Conservation (phyloP, 495 filamentous ascomycete species). For the Hypomontagnella monticulosa region DNA sequence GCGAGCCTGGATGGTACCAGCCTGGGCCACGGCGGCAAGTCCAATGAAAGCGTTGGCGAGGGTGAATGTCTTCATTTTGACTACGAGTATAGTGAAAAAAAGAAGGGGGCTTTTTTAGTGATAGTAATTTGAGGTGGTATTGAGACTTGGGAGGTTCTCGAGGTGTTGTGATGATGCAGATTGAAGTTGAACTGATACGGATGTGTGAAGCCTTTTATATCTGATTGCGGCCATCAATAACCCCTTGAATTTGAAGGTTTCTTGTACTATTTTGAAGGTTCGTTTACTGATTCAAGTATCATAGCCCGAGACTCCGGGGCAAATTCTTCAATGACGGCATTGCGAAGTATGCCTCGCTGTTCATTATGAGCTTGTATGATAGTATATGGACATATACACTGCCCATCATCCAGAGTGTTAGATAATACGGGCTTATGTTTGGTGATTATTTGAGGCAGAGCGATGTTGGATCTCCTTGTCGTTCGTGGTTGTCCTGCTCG, state of each 20-base stretch:
- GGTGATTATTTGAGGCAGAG: too few relatives aligned
- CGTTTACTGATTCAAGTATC: constrained; percentile 6
- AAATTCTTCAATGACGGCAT: background rate
- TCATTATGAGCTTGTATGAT: too few relatives aligned
- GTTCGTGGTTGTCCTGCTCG: too few relatives aligned
- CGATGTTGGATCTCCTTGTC: too few relatives aligned
- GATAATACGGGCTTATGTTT: too few relatives aligned
- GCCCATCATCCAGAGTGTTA: too few relatives aligned
- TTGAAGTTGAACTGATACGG: background rate
- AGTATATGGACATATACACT: too few relatives aligned
- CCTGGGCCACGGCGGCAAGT: background rate
- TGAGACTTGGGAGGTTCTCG: background rate
- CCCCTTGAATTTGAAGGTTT: background rate
- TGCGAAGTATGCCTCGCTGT: background rate
- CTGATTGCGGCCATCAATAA: background rate
- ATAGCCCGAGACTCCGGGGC: background rate
- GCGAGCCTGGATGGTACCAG: constrained; percentile 11
- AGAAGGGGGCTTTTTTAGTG: background rate
- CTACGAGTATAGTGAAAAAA: background rate
- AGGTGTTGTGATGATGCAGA: background rate
- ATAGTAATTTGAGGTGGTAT: background rate
- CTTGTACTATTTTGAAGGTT: too few relatives aligned
- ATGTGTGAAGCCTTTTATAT: background rate
- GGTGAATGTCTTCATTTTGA: constrained; percentile 19
- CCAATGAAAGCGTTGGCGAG: constrained; percentile 3